phyloP scores from a whole-genome alignment of 257 asterid genomes.

The Solanum paucissectum region DNA sequence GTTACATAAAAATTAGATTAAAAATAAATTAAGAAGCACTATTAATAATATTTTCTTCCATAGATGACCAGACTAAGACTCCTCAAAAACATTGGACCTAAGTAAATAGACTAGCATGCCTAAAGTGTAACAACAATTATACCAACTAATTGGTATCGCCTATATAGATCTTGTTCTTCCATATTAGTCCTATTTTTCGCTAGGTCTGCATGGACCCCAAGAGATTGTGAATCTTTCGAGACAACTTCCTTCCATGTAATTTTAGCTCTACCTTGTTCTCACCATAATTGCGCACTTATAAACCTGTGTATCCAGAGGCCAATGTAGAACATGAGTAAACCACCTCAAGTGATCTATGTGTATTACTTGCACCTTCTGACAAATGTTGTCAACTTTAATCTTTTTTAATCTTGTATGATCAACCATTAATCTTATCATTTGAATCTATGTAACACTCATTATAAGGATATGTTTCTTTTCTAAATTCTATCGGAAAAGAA shows the following conservation, averaged over 20 bases:
- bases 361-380: background rate
- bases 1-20: background rate
- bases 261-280: background rate
- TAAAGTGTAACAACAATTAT: background rate
- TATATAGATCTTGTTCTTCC: background rate
- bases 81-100: background rate
- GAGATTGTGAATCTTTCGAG: background rate
- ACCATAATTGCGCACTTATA: background rate
- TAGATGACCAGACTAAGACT: background rate
- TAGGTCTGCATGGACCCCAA: background rate
- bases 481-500: background rate
- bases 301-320: background rate
- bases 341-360: background rate
- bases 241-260: background rate
- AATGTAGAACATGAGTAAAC: background rate
- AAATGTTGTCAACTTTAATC: background rate
- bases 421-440: background rate
- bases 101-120: background rate
- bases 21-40: background rate
- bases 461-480: background rate
- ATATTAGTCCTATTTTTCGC: background rate
- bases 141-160: background rate
- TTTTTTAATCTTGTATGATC: background rate
- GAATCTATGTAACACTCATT: background rate
- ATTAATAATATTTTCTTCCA: background rate